A percentile compares a stretch with the other conserved stretches of the same genome.
Evolutionary conservation across 345 rosid species (phyloP).

Genomic region (Heritiera littoralis): DNA sequence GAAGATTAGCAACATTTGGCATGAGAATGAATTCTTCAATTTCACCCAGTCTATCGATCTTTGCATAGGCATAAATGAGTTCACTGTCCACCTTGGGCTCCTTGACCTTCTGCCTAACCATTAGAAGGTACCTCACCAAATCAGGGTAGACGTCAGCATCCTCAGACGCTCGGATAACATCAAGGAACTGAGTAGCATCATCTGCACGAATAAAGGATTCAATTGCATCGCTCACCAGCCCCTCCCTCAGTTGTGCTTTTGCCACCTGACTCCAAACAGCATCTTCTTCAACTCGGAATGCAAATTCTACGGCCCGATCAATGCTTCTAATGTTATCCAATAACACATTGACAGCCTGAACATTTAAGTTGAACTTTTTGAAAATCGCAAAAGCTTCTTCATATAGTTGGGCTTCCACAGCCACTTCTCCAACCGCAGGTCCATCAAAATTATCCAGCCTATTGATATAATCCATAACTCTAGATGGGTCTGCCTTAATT

Average conservation of each 20-base stretch:
- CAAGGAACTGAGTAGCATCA: slow-evolving; percentile 79
- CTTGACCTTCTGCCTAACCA: slow-evolving; percentile 96
- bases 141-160: slow-evolving; percentile 84
- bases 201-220: slow-evolving; percentile 97
- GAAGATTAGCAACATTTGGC: slow-evolving; percentile 98
- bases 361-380: slow-evolving; percentile 84
- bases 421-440: slow-evolving; percentile 96
- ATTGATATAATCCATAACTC: slow-evolving; percentile 96
- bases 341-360: slow-evolving; percentile 70
- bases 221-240: slow-evolving; percentile 94
- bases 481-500: slow-evolving; percentile 91
- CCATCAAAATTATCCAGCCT: slow-evolving; percentile 98
- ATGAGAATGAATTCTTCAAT: slow-evolving; percentile 94
- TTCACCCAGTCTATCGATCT: slow-evolving; percentile 81
- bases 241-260: slow-evolving; percentile 89
- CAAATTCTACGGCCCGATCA: slow-evolving; percentile 91
- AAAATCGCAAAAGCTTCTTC: slow-evolving; percentile 88
- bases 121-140: slow-evolving; percentile 87
- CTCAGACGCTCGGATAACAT: slow-evolving; percentile 73
- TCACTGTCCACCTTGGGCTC: slow-evolving; percentile 96
- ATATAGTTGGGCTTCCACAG: slow-evolving; percentile 83
- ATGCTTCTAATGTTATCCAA: slow-evolving; percentile 69
- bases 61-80: slow-evolving; percentile 97
- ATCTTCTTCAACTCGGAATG: slow-evolving; percentile 97
- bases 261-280: slow-evolving; percentile 98